Conservation (phyloP, 805 yeast genomes). For the Candida schatavii region DNA sequence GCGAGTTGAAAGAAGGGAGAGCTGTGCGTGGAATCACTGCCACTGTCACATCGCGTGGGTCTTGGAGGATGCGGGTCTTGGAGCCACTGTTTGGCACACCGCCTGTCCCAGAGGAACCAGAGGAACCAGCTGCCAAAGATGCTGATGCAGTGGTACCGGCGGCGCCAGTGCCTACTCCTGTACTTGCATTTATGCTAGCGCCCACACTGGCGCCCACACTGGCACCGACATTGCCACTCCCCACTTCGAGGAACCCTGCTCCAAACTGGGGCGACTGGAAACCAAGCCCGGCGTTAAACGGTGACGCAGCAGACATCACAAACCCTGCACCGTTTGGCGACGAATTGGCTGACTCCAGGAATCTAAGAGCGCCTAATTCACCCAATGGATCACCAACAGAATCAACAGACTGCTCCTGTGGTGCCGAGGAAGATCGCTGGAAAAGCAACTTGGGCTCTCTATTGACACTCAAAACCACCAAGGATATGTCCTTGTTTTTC, state of each 20-base stretch:
- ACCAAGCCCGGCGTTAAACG: conserved; percentile 22
- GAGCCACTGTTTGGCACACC: background rate
- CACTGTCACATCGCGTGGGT: conserved; percentile 48
- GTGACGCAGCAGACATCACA: conserved; percentile 23
- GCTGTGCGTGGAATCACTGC: conserved; percentile 60
- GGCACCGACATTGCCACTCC: background rate
- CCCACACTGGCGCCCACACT: background rate
- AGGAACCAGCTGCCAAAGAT: conserved; percentile 1
- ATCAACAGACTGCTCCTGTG: conserved; percentile 14
- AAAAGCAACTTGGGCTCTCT: conserved; percentile 48
- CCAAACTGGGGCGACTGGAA: conserved; percentile 39
- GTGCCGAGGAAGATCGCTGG: conserved; percentile 8
- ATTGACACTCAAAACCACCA: conserved; percentile 70
- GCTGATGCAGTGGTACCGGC: background rate
- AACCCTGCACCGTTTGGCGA: conserved; percentile 19
- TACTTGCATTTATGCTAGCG: background rate
- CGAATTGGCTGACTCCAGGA: conserved; percentile 10
- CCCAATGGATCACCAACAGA: conserved; percentile 10
- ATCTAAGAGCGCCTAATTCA: conserved; percentile 11
- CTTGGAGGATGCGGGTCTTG: conserved; percentile 17
- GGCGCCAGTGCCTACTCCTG: background rate
- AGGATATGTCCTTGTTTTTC: conserved; percentile 51
- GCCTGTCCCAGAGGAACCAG: background rate
- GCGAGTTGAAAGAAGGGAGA: conserved; percentile 67
- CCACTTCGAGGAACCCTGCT: background rate